Evolutionary conservation across 257 asterid species (phyloP).

Genomic region (Buddleja alternifolia): DNA sequence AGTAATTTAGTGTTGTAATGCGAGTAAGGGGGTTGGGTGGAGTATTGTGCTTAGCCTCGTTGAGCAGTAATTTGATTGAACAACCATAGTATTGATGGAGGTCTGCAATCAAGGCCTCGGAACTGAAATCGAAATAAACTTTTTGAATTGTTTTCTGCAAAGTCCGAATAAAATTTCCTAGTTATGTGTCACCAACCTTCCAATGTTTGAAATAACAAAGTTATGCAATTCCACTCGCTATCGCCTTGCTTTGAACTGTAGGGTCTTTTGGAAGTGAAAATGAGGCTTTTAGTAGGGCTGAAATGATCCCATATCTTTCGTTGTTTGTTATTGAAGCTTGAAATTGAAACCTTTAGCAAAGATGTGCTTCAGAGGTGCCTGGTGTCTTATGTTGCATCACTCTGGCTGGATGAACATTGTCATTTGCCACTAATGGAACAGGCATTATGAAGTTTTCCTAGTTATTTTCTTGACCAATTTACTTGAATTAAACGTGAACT

Average conservation of each 20-base stretch:
- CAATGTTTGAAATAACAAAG: not conserved
- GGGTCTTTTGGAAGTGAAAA: slow-evolving; percentile 10
- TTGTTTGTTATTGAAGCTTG: not conserved
- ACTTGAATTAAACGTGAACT: not conserved
- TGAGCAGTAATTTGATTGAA: not conserved
- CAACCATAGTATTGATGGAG: not conserved
- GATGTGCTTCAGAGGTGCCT: slow-evolving; percentile 22
- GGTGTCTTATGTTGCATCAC: slow-evolving; percentile 14
- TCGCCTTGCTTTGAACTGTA: not conserved
- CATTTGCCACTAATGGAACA: slow-evolving; percentile 14
- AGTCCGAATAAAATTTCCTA: not conserved
- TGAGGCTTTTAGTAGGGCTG: slow-evolving; percentile 17
- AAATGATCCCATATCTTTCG: not conserved
- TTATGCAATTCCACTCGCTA: not conserved
- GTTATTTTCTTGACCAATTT: slow-evolving; percentile 18
- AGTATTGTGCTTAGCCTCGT: not conserved
- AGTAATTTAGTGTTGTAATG: too few relatives aligned
- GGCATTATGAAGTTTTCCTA: not conserved
- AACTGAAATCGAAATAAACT: not conserved
- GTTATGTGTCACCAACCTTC: slow-evolving; percentile 7
- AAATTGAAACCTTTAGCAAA: not conserved
- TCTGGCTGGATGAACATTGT: slow-evolving; percentile 8
- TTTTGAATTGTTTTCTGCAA: slow-evolving; percentile 5
- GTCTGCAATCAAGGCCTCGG: not conserved
- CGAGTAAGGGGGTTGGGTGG: not conserved